Evolutionary conservation across 495 filamentous ascomycete species (phyloP).

Genomic region (Penicillium bialowiezense): DNA sequence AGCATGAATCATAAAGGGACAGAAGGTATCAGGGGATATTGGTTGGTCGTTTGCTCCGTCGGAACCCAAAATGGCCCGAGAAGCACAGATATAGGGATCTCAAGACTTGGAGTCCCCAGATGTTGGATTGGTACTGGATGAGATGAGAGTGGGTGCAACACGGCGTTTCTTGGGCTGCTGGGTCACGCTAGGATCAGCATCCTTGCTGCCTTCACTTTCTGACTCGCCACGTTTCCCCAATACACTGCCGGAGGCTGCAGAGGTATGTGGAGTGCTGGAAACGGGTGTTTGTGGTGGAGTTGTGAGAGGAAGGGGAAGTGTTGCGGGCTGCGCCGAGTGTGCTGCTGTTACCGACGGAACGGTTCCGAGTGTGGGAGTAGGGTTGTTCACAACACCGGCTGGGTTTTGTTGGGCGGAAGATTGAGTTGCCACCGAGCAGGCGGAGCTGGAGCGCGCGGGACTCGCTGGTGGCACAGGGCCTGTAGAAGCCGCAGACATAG

Average conservation of each 20-base stretch:
- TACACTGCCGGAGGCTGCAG: conserved; percentile 38
- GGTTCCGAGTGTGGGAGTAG: conserved; percentile 69
- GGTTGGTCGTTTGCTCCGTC: not conserved
- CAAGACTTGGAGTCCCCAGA: conserved; percentile 14
- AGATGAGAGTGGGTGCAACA: conserved; percentile 72
- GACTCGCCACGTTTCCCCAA: conserved; percentile 58
- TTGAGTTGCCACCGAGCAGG: conserved; percentile 74
- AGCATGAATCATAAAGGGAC: conserved; percentile 3
- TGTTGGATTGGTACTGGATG: conserved; percentile 23
- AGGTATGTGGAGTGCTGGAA: conserved; percentile 37
- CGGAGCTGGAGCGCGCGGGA: conserved; percentile 79
- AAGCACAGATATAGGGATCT: not conserved
- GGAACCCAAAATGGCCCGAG: not conserved
- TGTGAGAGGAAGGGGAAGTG: conserved; percentile 63
- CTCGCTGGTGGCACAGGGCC: conserved; percentile 58
- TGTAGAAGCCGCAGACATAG: conserved; percentile 38
- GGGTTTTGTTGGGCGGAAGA: conserved; percentile 36
- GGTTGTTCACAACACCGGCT: conserved; percentile 63
- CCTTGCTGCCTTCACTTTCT: conserved; percentile 60
- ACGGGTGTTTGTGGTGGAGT: conserved; percentile 82
- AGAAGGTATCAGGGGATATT: conserved; percentile 5
- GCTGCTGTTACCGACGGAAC: conserved; percentile 72
- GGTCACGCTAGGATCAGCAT: conserved; percentile 35
- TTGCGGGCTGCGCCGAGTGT: conserved; percentile 53
- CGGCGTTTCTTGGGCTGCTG: conserved; percentile 68